Base-by-base conservation (phyloP, 2,329 filamentous ascomycete genomes). In the Colletotrichum trifolii region DNA sequence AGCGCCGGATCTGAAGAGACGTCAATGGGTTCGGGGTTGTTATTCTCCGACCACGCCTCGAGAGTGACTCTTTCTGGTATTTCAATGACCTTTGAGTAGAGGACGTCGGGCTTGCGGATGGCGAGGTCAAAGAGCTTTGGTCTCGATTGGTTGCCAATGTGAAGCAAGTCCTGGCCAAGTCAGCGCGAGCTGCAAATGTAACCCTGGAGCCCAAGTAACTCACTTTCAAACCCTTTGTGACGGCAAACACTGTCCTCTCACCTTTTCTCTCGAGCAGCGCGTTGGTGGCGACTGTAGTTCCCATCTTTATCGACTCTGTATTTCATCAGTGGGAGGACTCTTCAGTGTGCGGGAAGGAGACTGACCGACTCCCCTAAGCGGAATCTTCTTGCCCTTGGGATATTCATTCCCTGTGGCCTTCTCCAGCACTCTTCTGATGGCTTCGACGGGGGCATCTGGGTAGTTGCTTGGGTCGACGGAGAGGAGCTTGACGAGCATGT, bases 261-360 rank as follows among this genome's bases (percentile, higher is more conserved):
- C 91, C 91, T 73, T 93, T 93, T 48, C 90, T 79, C 72, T 93
- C 91, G 2, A 93, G 78, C n/a, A 93, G 77, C 1, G 91, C 91
- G 74, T 93, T 93, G 0, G 91, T 93, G 1, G 91, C 91, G 2
- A 93, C 90, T 1, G 91, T 93, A 0, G 91, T 93, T 10, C 91
- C 91, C 89, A 93, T 93, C 15, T 91, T 87, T 71, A 93, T 92
- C 59, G 87, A 90, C 73, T 91, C 89, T 67, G 39, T 8, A 0
- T 9, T 10, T 3, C 5, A 1, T 55, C 11, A 58, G 13, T 15
- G 17, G 15, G 33, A n/a, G 17, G 25, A 25, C 25, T n/a, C 8
- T 6, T 45, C 4, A 12, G 1, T 4, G 7, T 11, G 5, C 8
- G 11, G 4, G 2, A 1, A 36, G 3, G 5, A 9, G 13, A 65